A percentile compares a stretch with the other conserved stretches of the same genome.
Conservation (phyloP, 2,329 filamentous ascomycete genomes). For the Ceratocystis cacaofunesta region DNA sequence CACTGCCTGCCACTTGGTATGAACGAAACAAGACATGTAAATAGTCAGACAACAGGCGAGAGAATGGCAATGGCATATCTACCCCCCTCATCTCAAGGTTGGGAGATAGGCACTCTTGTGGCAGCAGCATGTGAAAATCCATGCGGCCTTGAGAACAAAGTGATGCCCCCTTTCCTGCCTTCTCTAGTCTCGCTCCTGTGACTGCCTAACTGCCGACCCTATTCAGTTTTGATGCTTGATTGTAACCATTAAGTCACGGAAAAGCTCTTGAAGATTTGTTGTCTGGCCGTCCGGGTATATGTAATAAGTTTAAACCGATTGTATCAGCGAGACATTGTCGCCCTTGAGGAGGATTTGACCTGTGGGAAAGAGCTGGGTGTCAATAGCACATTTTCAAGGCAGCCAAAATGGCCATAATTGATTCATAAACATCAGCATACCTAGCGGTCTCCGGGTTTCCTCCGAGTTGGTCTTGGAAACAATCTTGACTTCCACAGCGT, state of each 20-base stretch:
- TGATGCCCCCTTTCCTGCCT: not conserved
- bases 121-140: not conserved
- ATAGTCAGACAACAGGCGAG: not conserved
- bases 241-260: not conserved
- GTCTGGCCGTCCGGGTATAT: not conserved
- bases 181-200: not conserved
- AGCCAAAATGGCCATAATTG: not conserved
- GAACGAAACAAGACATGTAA: not conserved
- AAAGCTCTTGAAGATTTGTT: not conserved
- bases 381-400: not conserved
- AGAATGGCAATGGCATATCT: not conserved
- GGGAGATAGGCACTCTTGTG: not conserved
- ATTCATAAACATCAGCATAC: slow-evolving; percentile 33
- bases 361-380: slow-evolving; percentile 27
- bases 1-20: not conserved
- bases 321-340: slow-evolving; percentile 76
- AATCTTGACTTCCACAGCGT: slow-evolving; percentile 82
- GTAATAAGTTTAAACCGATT: slow-evolving; percentile 23
- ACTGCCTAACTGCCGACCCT: not conserved
- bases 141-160: not conserved
- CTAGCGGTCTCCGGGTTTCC: slow-evolving; percentile 63
- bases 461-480: slow-evolving; percentile 62
- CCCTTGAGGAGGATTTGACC: slow-evolving; percentile 78
- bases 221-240: not conserved
- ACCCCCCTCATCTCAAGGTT: not conserved